Percentiles rank a stretch among this genome's conserved stretches.
Conservation (phyloP, 495 filamentous ascomycete genomes). For the Aspergillus baeticus region DNA sequence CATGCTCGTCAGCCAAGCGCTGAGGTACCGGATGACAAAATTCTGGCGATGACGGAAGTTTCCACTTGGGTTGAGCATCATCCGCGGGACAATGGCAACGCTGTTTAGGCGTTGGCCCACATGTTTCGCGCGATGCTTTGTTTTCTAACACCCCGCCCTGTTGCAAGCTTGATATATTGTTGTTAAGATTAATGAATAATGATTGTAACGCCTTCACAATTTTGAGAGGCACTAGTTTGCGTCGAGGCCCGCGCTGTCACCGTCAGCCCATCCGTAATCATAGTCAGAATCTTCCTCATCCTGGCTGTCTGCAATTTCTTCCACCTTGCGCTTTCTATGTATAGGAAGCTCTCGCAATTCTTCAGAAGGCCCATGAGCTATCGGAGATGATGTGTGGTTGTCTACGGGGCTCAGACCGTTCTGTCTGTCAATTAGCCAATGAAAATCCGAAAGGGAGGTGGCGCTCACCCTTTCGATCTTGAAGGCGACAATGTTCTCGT, state of each 20-base stretch:
- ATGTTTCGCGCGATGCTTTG: neutral
- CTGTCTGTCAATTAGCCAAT: constrained; percentile 17
- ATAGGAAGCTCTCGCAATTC: constrained; percentile 1
- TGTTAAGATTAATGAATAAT: neutral
- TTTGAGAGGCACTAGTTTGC: constrained; percentile 1
- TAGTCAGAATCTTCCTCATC: constrained; percentile 47
- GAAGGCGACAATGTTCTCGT: constrained; percentile 40
- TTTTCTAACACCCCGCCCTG: neutral
- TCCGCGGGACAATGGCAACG: neutral
- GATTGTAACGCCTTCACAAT: no score
- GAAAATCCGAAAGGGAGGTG: neutral
- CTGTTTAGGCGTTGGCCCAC: neutral
- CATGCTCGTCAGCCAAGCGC: neutral
- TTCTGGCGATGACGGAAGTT: constrained; percentile 21
- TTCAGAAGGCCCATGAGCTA: neutral
- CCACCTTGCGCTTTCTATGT: constrained; percentile 48
- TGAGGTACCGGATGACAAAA: constrained; percentile 14
- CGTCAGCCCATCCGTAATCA: constrained; percentile 35
- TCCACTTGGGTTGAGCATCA: constrained; percentile 16
- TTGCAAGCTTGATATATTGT: neutral
- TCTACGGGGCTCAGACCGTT: constrained; percentile 25
- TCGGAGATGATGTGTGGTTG: neutral
- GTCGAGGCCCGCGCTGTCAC: constrained; percentile 16
- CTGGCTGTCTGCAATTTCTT: constrained; percentile 50
- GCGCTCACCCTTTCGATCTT: constrained; percentile 37